phyloP scores from a whole-genome alignment of 1,284 basidiomycete species.

The Cryptococcus deneoformans region DNA sequence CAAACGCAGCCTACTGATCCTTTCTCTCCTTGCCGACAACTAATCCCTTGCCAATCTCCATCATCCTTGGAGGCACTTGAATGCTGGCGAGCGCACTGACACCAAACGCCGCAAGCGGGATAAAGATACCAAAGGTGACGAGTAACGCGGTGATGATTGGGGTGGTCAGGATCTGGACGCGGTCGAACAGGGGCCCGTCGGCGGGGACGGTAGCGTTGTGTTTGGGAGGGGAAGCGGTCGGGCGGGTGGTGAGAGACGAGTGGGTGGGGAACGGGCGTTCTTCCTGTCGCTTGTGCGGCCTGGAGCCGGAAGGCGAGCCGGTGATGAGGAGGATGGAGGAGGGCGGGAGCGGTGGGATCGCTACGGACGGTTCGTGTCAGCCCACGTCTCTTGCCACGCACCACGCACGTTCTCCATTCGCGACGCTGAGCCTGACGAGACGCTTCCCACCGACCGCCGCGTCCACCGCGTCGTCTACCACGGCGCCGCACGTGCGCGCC shows the following conservation, averaged over 20 bases:
- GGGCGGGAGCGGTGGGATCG: constrained; percentile 11
- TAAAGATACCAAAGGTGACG: constrained; percentile 64
- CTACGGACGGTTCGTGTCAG: not conserved
- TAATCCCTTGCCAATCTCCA: constrained; percentile 44
- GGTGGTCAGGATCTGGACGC: constrained; percentile 75
- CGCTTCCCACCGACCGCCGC: constrained; percentile 1
- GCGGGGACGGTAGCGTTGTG: constrained; percentile 27
- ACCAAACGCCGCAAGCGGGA: constrained; percentile 67
- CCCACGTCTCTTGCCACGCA: not conserved
- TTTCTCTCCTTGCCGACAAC: constrained; percentile 71
- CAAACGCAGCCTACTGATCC: constrained; percentile 73
- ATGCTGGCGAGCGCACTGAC: constrained; percentile 70
- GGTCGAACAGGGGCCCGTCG: constrained; percentile 53
- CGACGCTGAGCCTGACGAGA: constrained; percentile 18
- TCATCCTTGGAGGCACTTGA: constrained; percentile 57
- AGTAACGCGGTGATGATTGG: constrained; percentile 69
- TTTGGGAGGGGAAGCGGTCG: constrained; percentile 2
- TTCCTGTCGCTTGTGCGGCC: constrained; percentile 22
- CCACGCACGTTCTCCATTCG: constrained; percentile 19
- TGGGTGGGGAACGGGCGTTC: constrained; percentile 26
- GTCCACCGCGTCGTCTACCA: too few relatives aligned
- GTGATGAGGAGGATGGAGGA: constrained; percentile 34
- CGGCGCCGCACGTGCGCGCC: constrained; percentile 34
- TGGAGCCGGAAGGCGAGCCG: constrained; percentile 22
- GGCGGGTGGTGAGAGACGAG: constrained; percentile 7